These are phyloP conservation scores for Nicotiana tabacum DNA, from an alignment of 257 asterid species.

Conservation along the genomic window DNA sequence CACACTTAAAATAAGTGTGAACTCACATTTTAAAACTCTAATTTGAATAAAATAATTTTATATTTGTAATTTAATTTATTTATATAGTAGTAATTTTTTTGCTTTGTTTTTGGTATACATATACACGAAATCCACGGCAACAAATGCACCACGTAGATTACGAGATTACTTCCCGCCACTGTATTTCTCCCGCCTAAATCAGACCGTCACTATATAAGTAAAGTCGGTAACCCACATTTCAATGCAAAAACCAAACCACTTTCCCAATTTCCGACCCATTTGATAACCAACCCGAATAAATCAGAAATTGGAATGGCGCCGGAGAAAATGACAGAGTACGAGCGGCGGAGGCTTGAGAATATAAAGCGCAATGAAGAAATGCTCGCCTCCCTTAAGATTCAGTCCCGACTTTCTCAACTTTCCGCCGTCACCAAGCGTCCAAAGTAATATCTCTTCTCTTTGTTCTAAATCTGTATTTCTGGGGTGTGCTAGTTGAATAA, in stretches of 20 bases:
- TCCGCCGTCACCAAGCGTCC: constrained; percentile 47
- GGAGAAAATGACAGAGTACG: constrained; percentile 57
- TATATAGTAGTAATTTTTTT: too few species aligned
- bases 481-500: not conserved
- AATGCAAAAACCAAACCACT: not conserved
- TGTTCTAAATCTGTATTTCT: not conserved
- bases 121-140: not conserved
- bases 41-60: too few species aligned
- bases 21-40: too few species aligned
- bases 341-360: constrained; percentile 73
- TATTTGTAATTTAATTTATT: too few species aligned
- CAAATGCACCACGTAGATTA: not conserved
- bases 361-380: constrained; percentile 74
- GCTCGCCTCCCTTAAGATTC: constrained; percentile 77
- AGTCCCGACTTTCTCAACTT: constrained; percentile 47
- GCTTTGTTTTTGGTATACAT: too few species aligned
- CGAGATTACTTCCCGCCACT: constrained; percentile 1
- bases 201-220: not conserved
- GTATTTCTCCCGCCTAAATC: not conserved
- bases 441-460: constrained; percentile 21
- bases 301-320: constrained; percentile 32
- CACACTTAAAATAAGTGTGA: too few species aligned
- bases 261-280: not conserved
- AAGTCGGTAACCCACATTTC: too few species aligned
- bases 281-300: not conserved